These are phyloP conservation scores for Mucor saturninus DNA, from an alignment of 371 early-diverging fungal species.

Conservation along the genomic window DNA sequence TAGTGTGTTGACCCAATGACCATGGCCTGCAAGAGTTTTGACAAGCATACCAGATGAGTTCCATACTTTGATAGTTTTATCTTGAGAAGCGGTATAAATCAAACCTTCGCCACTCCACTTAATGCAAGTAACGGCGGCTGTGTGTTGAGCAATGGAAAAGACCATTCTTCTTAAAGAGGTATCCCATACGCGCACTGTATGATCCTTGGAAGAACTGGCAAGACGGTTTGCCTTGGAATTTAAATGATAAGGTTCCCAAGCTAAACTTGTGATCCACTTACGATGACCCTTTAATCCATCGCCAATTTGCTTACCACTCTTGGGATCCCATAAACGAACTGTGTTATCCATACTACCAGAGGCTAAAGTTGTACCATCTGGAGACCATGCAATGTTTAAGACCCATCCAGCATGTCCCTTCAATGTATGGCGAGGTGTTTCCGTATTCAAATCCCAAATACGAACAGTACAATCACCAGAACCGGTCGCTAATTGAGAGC, in stretches of 20 bases:
- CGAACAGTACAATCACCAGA: constrained; percentile 96
- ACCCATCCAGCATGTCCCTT: constrained; percentile 94
- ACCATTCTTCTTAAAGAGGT: constrained; percentile 73
- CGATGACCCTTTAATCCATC: constrained; percentile 84
- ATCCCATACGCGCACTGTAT: constrained; percentile 97
- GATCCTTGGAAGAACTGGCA: constrained; percentile 94
- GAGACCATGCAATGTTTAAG: constrained; percentile 91
- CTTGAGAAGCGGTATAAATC: constrained; percentile 90
- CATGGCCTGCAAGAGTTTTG: constrained; percentile 89
- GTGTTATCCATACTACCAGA: constrained; percentile 96
- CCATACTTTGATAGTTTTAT: constrained; percentile 96
- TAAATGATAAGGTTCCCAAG: constrained; percentile 94
- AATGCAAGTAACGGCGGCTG: constrained; percentile 89
- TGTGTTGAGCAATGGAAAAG: constrained; percentile 87
- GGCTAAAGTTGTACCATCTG: constrained; percentile 84
- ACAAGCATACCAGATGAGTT: constrained; percentile 84
- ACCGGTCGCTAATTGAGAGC: constrained; percentile 88
- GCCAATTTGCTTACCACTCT: constrained; percentile 81
- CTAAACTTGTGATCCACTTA: constrained; percentile 86
- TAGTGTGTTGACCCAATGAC: constrained; percentile 89
- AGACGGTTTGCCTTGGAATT: constrained; percentile 80
- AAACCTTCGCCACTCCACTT: constrained; percentile 96
- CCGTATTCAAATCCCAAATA: constrained; percentile 96
- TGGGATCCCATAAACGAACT: constrained; percentile 88
- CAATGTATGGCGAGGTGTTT: constrained; percentile 81